A percentile compares a stretch with the other conserved stretches of the same genome.
phyloP scores from a whole-genome alignment of 805 yeast genomes.

The Saccharomycopsis javanensis region DNA sequence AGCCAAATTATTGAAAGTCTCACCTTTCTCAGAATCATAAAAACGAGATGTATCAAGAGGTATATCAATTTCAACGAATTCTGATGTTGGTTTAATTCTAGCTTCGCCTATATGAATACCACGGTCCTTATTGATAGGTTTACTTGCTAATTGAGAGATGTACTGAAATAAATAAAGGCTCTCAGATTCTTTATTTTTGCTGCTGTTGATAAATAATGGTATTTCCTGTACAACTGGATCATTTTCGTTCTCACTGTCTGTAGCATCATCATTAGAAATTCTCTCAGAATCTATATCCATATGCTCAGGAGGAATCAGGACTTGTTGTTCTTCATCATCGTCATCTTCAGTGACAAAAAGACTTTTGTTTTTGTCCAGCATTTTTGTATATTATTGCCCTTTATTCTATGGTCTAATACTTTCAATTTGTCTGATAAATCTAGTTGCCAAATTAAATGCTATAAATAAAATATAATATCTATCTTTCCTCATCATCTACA shows the following conservation, averaged over 20 bases:
- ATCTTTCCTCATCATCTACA: too few relatives aligned
- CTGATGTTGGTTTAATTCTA: conserved; percentile 51
- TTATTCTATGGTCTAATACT: too few relatives aligned
- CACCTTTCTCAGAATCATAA: conserved; percentile 55
- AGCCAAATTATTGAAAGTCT: conserved; percentile 48
- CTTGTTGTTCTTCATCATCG: background rate
- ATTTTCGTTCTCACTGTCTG: conserved; percentile 19
- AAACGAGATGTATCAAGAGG: conserved; percentile 63
- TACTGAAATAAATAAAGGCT: conserved; percentile 43
- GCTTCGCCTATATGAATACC: conserved; percentile 35
- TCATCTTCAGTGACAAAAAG: conserved; percentile 8
- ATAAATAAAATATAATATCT: too few relatives aligned
- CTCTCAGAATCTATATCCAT: background rate
- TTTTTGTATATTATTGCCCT: background rate
- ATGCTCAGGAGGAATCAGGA: background rate
- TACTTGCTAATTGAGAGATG: conserved; percentile 44
- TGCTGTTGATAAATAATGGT: conserved; percentile 40
- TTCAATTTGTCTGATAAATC: too few relatives aligned
- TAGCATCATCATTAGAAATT: background rate
- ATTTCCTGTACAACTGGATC: conserved; percentile 55
- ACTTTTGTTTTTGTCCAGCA: background rate
- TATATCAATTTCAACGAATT: conserved; percentile 62
- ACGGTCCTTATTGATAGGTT: conserved; percentile 30
- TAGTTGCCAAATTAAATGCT: too few relatives aligned
- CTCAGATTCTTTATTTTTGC: conserved; percentile 18